Conservation (phyloP, 1,139 yeast species). For the Magnusiomyces tetraspermus region DNA sequence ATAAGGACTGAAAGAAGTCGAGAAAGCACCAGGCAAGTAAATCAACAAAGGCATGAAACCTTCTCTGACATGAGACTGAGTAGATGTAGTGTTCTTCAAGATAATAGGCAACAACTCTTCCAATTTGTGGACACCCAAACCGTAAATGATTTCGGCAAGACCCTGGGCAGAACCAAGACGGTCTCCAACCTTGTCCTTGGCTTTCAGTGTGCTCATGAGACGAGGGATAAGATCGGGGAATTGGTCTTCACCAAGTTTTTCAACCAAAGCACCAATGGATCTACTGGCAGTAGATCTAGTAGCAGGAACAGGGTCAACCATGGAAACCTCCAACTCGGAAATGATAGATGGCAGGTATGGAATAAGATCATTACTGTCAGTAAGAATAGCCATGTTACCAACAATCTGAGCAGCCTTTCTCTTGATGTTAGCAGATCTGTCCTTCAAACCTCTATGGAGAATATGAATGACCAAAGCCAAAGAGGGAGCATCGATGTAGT, state of each 20-base stretch:
- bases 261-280: conserved; percentile 93
- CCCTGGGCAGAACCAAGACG: conserved; percentile 98
- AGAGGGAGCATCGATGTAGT: conserved; percentile 96
- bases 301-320: conserved; percentile 98
- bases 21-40: conserved; percentile 91
- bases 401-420: conserved; percentile 96
- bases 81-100: conserved; percentile 58
- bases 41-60: conserved; percentile 88
- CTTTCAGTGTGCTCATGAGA: conserved; percentile 64
- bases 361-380: conserved; percentile 73
- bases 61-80: conserved; percentile 68
- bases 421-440: conserved; percentile 84
- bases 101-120: conserved; percentile 83
- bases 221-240: conserved; percentile 90
- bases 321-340: conserved; percentile 77
- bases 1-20: conserved; percentile 84
- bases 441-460: conserved; percentile 89
- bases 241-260: conserved; percentile 88
- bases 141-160: conserved; percentile 83
- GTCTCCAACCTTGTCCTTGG: conserved; percentile 78
- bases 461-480: conserved; percentile 91
- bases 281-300: conserved; percentile 97
- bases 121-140: conserved; percentile 76
- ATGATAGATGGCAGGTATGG: conserved; percentile 76
- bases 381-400: conserved; percentile 95